Evolutionary conservation across 768 basidiomycete species (phyloP), one percentile per base, ranked within the genome.

Genomic region (Boletus sp.): DNA sequence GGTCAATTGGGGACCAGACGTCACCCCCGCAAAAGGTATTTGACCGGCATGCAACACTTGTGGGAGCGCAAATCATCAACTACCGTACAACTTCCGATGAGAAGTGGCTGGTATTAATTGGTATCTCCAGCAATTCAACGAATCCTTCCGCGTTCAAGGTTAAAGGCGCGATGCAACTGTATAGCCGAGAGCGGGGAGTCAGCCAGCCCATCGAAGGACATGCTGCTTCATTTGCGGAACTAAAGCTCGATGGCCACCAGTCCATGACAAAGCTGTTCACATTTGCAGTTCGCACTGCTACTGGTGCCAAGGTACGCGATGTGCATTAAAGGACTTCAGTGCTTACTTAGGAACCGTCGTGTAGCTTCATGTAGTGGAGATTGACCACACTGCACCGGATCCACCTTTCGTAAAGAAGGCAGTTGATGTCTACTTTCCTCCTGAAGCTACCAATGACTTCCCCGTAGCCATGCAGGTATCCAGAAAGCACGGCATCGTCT

Each of bases 401-500:
- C 89, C 95, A 17, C 88, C 88, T 7, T 99, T 97, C 77, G 81
- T 82, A 33, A 99, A 99, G 82, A 98, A 97, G 75, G 91, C 91
- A 11, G 95, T 98, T 56, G 97, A 99, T 62, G 96, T 99, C 34
- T 99, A 95, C 79, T 99, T 98, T 83, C 97, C 97, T 50, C 87
- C 95, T 1, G 97, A 99, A 71, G 97, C 97, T 7, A 88, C 87
- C 48, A 98, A 95, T 69, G 97, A 99, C 68, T 99, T 99, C 79
- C 97, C 97, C 17, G 97, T 99, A 29, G 93, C 97, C 29, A 98
- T 99, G 93, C 97, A 99, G 70, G 93, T 98, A 34, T 98, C 97
- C 38, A 86, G 88, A 72, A 91, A 92, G 71, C 95, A 97, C 72
- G 96, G 97, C 34, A 93, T 99, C 72, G 77, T 97, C 66, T 99